phyloP scores from a whole-genome alignment of 148 eudicot genomes.

The Pouteria glomerata region DNA sequence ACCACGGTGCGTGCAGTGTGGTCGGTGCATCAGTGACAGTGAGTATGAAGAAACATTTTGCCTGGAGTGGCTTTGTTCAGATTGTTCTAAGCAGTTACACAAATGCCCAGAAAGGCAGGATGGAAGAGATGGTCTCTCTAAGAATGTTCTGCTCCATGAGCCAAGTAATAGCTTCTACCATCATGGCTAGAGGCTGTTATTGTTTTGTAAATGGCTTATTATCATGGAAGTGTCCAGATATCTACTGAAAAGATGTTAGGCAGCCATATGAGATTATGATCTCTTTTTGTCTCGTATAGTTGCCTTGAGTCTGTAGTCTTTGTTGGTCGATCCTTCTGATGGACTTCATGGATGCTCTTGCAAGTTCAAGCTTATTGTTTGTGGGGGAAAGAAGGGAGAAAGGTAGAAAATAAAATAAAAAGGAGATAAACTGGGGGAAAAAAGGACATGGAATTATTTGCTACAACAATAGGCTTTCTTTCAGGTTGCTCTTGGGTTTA shows the following conservation, averaged over 20 bases:
- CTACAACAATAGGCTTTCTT: background rate
- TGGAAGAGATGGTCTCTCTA: slow-evolving; percentile 12
- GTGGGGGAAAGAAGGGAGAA: background rate
- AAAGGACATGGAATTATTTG: background rate
- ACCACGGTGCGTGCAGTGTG: slow-evolving; percentile 65
- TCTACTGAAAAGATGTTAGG: background rate
- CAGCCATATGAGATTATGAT: background rate
- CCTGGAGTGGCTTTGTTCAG: slow-evolving; percentile 49
- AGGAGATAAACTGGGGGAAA: background rate
- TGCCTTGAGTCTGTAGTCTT: background rate
- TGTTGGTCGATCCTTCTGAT: slow-evolving; percentile 5
- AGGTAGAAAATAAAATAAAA: background rate
- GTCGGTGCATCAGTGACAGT: slow-evolving; percentile 56
- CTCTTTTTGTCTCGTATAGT: slow-evolving; percentile 4
- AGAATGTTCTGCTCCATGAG: slow-evolving; percentile 4
- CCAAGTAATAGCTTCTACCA: slow-evolving; percentile 1
- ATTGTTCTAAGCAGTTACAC: slow-evolving; percentile 33
- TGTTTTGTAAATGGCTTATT: background rate
- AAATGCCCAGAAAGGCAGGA: slow-evolving; percentile 29
- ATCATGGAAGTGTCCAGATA: background rate
- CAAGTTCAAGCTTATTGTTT: background rate
- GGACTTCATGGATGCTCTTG: background rate
- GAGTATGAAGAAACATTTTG: slow-evolving; percentile 66
- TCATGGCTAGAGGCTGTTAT: slow-evolving; percentile 33
- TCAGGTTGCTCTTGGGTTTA: background rate